Evolutionary conservation across 176 grass and related monocot species (phyloP), one percentile per base, ranked within the genome.

Genomic region (Tillandsia fasciculata): DNA sequence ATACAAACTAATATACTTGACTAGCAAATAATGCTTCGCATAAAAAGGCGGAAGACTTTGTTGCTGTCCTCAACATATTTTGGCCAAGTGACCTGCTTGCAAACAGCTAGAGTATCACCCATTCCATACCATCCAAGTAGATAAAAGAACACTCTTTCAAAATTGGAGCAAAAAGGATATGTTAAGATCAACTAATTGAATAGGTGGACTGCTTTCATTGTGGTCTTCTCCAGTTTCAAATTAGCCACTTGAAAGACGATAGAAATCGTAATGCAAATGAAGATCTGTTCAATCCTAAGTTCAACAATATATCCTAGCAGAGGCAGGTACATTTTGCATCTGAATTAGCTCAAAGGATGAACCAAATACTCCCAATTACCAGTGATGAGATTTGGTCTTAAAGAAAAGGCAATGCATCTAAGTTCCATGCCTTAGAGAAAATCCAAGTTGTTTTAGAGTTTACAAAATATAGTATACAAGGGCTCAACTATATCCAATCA

Each of bases 401-500:
- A 20, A 9, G 56, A 56, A 61, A 61, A 61, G 9, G 22, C 56
- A 61, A 61, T 61, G 17, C 22, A 61, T 20, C 56, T 61, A 61
- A 61, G 22, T 18, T 9, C 22, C 9, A 9, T 9, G 56, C 9
- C 15, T 10, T 12, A 57, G n/a, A 17, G n/a, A 57, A 57, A 17
- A 17, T 57, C 53, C 15, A 57, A 17, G 13, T 2, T 61, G 56
- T 61, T 9, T 15, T 61, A 61, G 15, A 61, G 56, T 61, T 61
- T 7, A 18, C 22, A 15, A 15, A 61, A 61, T 61, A 61, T 18
- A 22, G 17, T 3, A 61, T 9, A 2, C 22, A 71, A 75, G 79
- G 74, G 26, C 67, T 73, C 58, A 82, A 20, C 76, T 51, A 18
- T 63, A 26, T 86, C 7, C 68, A 26, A 57, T 66, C 11, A 64